phyloP scores from a whole-genome alignment of 2,329 filamentous ascomycete genomes.

The Mycocentrospora acerina region DNA sequence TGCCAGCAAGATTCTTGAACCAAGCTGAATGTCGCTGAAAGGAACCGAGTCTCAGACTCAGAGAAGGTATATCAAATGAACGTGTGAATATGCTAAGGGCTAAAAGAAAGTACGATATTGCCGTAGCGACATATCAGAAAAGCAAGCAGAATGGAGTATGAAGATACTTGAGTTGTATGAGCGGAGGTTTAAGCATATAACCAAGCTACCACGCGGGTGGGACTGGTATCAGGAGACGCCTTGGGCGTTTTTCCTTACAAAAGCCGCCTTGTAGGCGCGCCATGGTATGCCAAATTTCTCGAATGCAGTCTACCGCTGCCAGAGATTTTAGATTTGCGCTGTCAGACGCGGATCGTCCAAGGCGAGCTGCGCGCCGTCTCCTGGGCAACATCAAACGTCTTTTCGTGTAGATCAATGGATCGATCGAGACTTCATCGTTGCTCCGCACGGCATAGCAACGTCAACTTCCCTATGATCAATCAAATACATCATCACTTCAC shows the following conservation, averaged over 20 bases:
- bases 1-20: constrained; percentile 23
- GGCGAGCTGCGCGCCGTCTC: constrained; percentile 24
- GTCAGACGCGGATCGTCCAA: constrained; percentile 16
- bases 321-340: constrained; percentile 16
- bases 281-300: constrained; percentile 12
- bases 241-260: constrained; percentile 10
- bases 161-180: constrained; percentile 7
- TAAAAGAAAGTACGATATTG: constrained; percentile 34
- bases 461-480: constrained; percentile 1
- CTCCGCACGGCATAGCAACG: background rate
- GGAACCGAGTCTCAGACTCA: constrained; percentile 39
- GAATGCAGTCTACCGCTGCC: no score
- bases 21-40: no score
- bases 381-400: constrained; percentile 22
- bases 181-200: constrained; percentile 22
- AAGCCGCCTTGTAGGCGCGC: constrained; percentile 11
- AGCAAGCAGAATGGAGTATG: constrained; percentile 17
- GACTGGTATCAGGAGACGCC: constrained; percentile 19
- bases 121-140: constrained; percentile 31
- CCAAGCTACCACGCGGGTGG: constrained; percentile 12
- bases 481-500: constrained; percentile 4
- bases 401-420: constrained; percentile 9
- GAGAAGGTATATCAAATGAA: constrained; percentile 23
- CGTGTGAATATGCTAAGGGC: constrained; percentile 17
- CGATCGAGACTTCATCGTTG: constrained; percentile 1